These are phyloP conservation scores for Candida incommunis DNA, from an alignment of 805 yeast genomes.

Conservation along the genomic window DNA sequence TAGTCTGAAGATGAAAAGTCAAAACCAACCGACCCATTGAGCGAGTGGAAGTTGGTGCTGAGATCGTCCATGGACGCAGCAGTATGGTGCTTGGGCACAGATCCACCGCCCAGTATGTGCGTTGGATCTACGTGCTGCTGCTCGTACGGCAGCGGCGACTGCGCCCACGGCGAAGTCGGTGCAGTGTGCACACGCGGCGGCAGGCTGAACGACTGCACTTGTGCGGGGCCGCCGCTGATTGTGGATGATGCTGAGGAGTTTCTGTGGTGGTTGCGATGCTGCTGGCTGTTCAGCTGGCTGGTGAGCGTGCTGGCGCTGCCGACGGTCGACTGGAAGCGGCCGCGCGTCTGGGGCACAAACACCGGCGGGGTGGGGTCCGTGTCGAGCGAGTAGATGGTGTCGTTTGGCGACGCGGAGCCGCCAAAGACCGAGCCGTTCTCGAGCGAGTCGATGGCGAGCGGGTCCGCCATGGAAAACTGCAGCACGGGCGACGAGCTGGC, in stretches of 20 bases:
- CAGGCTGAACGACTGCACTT: background rate
- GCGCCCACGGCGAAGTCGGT: background rate
- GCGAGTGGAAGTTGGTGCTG: background rate
- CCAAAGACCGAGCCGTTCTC: slow-evolving; percentile 1
- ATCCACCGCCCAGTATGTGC: background rate
- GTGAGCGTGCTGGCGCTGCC: background rate
- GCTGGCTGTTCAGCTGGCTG: too few relatives aligned
- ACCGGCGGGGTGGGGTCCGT: background rate
- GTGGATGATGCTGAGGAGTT: background rate
- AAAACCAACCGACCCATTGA: background rate
- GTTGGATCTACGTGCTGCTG: slow-evolving; percentile 1
- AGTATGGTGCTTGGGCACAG: too few relatives aligned
- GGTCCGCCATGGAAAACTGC: background rate
- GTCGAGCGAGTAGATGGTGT: background rate
- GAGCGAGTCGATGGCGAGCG: background rate
- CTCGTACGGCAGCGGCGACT: background rate
- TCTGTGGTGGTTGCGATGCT: too few relatives aligned
- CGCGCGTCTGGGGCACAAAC: background rate
- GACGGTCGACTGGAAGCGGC: background rate
- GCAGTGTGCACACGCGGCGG: slow-evolving; percentile 1
- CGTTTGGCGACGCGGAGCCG: background rate
- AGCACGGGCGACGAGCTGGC: background rate
- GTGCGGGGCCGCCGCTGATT: too few relatives aligned
- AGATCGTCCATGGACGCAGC: background rate
- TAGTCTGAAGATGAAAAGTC: background rate